These are phyloP conservation scores for Mycena metata DNA, from an alignment of 768 basidiomycete genomes.

Conservation along the genomic window DNA sequence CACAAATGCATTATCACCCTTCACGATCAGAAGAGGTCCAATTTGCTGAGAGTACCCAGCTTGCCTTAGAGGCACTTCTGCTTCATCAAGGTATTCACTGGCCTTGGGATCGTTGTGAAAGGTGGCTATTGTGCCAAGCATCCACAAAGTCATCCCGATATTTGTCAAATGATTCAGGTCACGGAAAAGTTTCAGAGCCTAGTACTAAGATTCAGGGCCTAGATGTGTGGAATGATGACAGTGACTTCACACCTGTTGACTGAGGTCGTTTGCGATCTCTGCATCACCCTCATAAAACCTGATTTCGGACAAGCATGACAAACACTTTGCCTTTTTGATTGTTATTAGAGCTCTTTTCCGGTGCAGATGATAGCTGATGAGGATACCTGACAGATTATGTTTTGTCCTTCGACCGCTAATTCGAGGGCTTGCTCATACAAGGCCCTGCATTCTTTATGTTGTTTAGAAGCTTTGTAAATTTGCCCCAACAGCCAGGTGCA, in stretches of 20 bases:
- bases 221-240: not conserved
- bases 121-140: constrained; percentile 28
- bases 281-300: constrained; percentile 28
- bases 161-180: constrained; percentile 33
- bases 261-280: constrained; percentile 17
- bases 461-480: constrained; percentile 31
- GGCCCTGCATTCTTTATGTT: constrained; percentile 30
- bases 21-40: constrained; percentile 17
- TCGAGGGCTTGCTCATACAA: constrained; percentile 34
- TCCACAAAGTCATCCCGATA: constrained; percentile 33
- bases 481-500: constrained; percentile 37
- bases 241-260: constrained; percentile 23
- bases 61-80: constrained; percentile 23
- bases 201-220: not conserved
- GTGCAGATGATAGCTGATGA: not conserved
- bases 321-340: constrained; percentile 32
- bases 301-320: constrained; percentile 35
- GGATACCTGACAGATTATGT: constrained; percentile 30
- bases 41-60: constrained; percentile 31
- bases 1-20: constrained; percentile 32
- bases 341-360: not conserved
- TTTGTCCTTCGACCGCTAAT: constrained; percentile 30
- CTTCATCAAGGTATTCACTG: constrained; percentile 33
- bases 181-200: constrained; percentile 37
- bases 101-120: constrained; percentile 27